phyloP scores from a whole-genome alignment of 2,329 filamentous ascomycete species.

The Penicillium freii region DNA sequence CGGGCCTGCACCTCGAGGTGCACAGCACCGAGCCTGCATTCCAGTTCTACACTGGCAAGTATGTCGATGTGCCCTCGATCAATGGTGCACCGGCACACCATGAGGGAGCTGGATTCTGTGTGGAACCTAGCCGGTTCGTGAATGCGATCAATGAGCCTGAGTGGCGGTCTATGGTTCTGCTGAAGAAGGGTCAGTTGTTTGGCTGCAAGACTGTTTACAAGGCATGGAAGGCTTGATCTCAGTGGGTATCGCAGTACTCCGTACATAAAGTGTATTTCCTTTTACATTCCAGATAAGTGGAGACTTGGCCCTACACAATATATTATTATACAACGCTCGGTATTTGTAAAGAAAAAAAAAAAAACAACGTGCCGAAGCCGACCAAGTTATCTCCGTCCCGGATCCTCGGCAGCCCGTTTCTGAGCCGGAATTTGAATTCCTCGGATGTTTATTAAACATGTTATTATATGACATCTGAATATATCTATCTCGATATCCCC shows the following conservation, averaged over 20 bases:
- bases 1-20: conserved; percentile 78
- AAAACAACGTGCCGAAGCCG: background rate
- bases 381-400: conserved; percentile 2
- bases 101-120: conserved; percentile 75
- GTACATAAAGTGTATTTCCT: background rate
- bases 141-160: conserved; percentile 80
- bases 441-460: too few relatives aligned
- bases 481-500: background rate
- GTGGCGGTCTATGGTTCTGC: conserved; percentile 73
- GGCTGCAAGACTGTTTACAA: conserved; percentile 80
- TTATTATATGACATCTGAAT: background rate
- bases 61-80: conserved; percentile 70
- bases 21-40: conserved; percentile 91
- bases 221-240: conserved; percentile 65
- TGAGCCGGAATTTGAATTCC: background rate
- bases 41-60: conserved; percentile 92
- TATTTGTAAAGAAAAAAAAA: too few relatives aligned
- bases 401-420: conserved; percentile 9
- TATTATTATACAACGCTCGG: background rate
- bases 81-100: conserved; percentile 61
- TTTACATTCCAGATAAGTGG: background rate
- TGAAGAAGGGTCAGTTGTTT: conserved; percentile 83
- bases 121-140: conserved; percentile 88
- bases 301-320: background rate
- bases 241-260: background rate